Evolutionary conservation across 139 green algal species (phyloP), one percentile per base, ranked within the genome.

Genomic region (Micromonas pusilla): DNA sequence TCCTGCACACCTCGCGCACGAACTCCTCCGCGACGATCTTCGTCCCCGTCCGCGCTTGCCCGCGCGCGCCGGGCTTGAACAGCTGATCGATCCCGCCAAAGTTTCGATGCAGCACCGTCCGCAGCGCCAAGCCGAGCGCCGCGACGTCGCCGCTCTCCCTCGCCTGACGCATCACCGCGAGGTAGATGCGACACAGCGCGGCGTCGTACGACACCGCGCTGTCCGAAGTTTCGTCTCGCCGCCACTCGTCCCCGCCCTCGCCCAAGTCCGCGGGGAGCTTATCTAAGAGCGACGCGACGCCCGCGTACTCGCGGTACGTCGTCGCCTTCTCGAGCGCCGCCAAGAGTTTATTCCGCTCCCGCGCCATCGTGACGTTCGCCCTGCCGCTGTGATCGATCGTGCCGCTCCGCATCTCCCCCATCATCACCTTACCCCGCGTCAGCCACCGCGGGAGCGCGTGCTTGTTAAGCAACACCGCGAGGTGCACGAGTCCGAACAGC

Each of bases 91-190:
- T 63, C 19, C 68, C 68, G 16, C 23, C 68, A 62, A 75, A 75
- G 38, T 75, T 75, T 32, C 68, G 16, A 23, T 75, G 68, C 36
- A 75, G 53, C 37, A 75, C 68, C 68, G 68, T 75, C 53, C 68
- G 36, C 3, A 75, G 30, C 21, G 26, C 31, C 25, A 75, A 33
- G 31, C 68, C 68, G 25, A 75, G 37, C 37, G 68, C 36, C 3
- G 37, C 53, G 0, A 62, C 25, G 37, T 75, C 68, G 25, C 30
- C 30, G 37, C 68, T 20, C 6, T 60, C 68, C 31, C 68, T 38
- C 36, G 68, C 68, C 25, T 25, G n/a, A 23, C 19, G 32, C 68
- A 75, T 75, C 21, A 39, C 30, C 5, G 52, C 31, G 34, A 62
- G 21, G 37, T 75, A 75, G 25, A 60, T 39, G 5, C 25, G 30